Conservation (phyloP, 495 filamentous ascomycete genomes). For the Hyaloscypha hepaticicola region DNA sequence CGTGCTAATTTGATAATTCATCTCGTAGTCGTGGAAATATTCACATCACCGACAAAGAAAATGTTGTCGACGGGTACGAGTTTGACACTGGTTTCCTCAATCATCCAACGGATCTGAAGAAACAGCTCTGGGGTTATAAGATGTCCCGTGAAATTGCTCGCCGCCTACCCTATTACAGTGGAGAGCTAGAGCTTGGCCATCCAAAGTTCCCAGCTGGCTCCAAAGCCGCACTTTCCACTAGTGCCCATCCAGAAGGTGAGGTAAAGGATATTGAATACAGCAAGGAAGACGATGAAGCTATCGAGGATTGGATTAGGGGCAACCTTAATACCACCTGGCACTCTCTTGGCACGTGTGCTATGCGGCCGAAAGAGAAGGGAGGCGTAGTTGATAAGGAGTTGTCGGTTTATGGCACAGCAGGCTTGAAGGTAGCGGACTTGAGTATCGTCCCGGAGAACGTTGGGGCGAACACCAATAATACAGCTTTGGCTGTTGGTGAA, state of each 20-base stretch:
- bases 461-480: constrained; percentile 60
- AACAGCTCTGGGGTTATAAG: constrained; percentile 46
- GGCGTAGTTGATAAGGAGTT: constrained; percentile 54
- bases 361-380: constrained; percentile 35
- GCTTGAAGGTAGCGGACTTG: constrained; percentile 54
- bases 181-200: constrained; percentile 49
- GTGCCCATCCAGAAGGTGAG: constrained; percentile 34
- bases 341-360: constrained; percentile 40
- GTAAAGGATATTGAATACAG: constrained; percentile 32
- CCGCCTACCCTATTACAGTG: constrained; percentile 50
- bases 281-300: constrained; percentile 38
- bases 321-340: constrained; percentile 43
- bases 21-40: constrained; percentile 58
- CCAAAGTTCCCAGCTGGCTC: constrained; percentile 45
- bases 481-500: constrained; percentile 58
- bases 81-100: constrained; percentile 47
- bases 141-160: constrained; percentile 54
- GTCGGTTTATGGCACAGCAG: constrained; percentile 51
- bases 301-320: constrained; percentile 35
- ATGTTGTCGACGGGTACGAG: constrained; percentile 38
- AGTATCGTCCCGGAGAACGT: constrained; percentile 59
- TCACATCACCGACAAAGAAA: constrained; percentile 49
- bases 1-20: too few relatives aligned
- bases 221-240: constrained; percentile 35
- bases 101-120: constrained; percentile 40